Evolutionary conservation across 768 basidiomycete genomes (phyloP), one percentile per base, ranked within the genome.

Genomic region (Lenzites betulinus): DNA sequence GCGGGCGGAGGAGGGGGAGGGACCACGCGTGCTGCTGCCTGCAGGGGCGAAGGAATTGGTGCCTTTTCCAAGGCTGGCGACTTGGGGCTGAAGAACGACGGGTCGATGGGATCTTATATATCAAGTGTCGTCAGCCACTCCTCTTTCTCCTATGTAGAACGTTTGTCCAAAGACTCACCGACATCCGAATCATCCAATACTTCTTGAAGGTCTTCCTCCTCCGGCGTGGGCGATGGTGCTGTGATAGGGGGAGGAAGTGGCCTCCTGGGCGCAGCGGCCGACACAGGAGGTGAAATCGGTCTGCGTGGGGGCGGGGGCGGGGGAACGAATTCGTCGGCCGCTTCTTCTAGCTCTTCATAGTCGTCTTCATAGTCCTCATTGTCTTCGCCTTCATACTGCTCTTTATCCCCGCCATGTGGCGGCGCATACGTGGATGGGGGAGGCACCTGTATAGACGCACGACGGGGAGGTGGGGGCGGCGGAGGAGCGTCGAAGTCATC

Each of bases 21-120:
- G 9, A 59, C 25, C 54, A 38, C n/a, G 12, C 44, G 22, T 18
- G 58, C 59, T n/a, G 60, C 41, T 11, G 38, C 41, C 20, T 52
- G 49, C 7, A 52, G 52, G 60, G 4, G 20, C 23, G 51, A 51
- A 26, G 7, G 51, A 50, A 44, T 15, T 16, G 36, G 30, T 57
- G 51, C 35, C 3, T 22, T 48, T 6, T 43, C 23, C 18, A 18
- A 25, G 11, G 50, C 55, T 13, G 61, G 47, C 76, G 77, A 69
- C 77, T 79, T 67, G 4, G 83, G 83, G 51, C 77, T 81, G 62
- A 85, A 79, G 75, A 87, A 87, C 7, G 71, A 65, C 20, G 88
- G 88, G 67, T 89, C 87, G 35, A 89, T 86, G 2, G 88, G 88
- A 70, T 90, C 88, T 49, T 89, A 64, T 16, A 52, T 36, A 54